phyloP scores from a whole-genome alignment of 768 basidiomycete species.

The Kwoniella newhampshirensis region DNA sequence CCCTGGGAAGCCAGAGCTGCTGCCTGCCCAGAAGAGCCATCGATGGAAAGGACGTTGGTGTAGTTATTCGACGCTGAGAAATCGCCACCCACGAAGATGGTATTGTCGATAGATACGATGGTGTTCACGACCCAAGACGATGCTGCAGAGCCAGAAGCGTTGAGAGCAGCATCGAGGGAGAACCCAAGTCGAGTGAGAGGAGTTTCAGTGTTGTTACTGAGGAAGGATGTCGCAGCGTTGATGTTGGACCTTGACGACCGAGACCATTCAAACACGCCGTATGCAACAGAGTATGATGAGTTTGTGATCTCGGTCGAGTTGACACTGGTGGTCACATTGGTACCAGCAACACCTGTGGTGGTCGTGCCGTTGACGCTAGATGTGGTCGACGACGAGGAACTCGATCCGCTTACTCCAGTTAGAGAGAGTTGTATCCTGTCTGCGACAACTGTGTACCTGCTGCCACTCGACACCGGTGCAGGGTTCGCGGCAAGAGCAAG shows the following conservation, averaged over 20 bases:
- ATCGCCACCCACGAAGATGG: conserved; percentile 71
- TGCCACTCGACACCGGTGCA: conserved; percentile 63
- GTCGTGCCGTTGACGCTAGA: conserved; percentile 21
- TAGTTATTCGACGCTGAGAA: conserved; percentile 62
- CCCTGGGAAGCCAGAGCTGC: conserved; percentile 64
- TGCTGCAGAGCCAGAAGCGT: conserved; percentile 20
- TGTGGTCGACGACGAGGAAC: conserved; percentile 4
- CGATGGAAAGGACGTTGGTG: conserved; percentile 72
- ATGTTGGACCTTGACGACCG: conserved; percentile 54
- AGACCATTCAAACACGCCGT: conserved; percentile 90
- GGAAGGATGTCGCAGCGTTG: conserved; percentile 63
- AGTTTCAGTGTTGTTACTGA: conserved; percentile 73
- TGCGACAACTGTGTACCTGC: conserved; percentile 78
- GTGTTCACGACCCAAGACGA: conserved; percentile 38
- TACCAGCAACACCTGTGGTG: conserved; percentile 34
- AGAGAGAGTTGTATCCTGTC: conserved; percentile 79
- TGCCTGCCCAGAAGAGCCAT: conserved; percentile 59
- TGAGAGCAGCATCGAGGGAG: conserved; percentile 62
- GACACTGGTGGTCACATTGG: conserved; percentile 50
- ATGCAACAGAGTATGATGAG: conserved; percentile 56
- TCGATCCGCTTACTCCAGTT: conserved; percentile 55
- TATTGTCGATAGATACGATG: conserved; percentile 64
- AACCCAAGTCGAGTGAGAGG: conserved; percentile 65
- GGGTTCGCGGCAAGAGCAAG: conserved; percentile 72
- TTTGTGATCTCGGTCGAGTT: conserved; percentile 28